Evolutionary conservation across 2,329 filamentous ascomycete genomes (phyloP).

Genomic region (Diaporthe longicolla): DNA sequence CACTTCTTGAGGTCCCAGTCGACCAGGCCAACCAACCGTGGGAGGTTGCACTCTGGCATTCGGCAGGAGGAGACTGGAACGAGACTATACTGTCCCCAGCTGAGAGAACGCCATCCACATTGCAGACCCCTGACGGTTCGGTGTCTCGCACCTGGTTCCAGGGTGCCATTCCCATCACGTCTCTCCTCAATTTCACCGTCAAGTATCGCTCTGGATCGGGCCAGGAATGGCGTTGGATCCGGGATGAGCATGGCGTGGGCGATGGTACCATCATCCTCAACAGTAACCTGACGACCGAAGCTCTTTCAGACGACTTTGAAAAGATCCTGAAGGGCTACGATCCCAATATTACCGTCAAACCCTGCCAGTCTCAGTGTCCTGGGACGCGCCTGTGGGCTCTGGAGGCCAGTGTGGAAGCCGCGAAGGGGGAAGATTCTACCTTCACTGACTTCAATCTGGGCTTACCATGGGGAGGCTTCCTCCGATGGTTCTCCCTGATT

Average conservation of each 20-base stretch:
- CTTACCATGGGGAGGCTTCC: slow-evolving; percentile 68
- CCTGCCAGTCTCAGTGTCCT: slow-evolving; percentile 75
- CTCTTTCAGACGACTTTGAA: slow-evolving; percentile 59
- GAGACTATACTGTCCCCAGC: slow-evolving; percentile 61
- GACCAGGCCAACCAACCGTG: slow-evolving; percentile 70
- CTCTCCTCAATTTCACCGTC: slow-evolving; percentile 75
- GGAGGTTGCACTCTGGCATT: slow-evolving; percentile 83
- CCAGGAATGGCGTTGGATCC: slow-evolving; percentile 78
- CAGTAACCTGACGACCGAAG: slow-evolving; percentile 47
- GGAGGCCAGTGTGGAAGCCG: slow-evolving; percentile 67
- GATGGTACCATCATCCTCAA: slow-evolving; percentile 76
- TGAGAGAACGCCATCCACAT: slow-evolving; percentile 59
- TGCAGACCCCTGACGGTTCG: slow-evolving; percentile 60
- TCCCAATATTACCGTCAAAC: slow-evolving; percentile 66
- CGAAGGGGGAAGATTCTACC: slow-evolving; percentile 70
- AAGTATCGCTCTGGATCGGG: slow-evolving; percentile 72
- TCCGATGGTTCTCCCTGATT: slow-evolving; percentile 85
- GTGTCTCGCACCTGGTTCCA: slow-evolving; percentile 67
- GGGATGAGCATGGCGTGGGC: slow-evolving; percentile 71
- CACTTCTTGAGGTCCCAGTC: slow-evolving; percentile 76
- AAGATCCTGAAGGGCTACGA: slow-evolving; percentile 72
- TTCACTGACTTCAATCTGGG: slow-evolving; percentile 72
- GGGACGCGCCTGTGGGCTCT: slow-evolving; percentile 80
- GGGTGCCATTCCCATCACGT: slow-evolving; percentile 61
- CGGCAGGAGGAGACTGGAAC: slow-evolving; percentile 61